A percentile compares a stretch with the other conserved stretches of the same genome.
These are phyloP conservation scores for Excoecaria agallocha DNA, from an alignment of 345 rosid species.

Conservation along the genomic window DNA sequence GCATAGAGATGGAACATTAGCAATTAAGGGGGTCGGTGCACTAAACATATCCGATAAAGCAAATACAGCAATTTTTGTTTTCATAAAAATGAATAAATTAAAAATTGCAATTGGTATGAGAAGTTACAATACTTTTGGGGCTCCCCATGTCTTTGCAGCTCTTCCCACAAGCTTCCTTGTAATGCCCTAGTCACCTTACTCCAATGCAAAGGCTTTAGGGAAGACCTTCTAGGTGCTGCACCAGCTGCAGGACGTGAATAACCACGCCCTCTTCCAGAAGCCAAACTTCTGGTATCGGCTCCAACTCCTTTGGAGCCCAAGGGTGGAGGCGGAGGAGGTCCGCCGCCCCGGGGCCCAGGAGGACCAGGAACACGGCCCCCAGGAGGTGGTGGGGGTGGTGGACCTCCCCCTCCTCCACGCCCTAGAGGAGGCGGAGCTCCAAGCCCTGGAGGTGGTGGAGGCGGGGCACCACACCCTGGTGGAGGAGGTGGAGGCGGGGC, in stretches of 20 bases:
- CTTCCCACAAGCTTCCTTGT: conserved; percentile 99
- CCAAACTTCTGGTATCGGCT: conserved; percentile 34
- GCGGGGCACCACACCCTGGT: not conserved
- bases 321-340: conserved; percentile 57
- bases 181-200: conserved; percentile 94
- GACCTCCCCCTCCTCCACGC: conserved; percentile 17
- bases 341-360: conserved; percentile 17
- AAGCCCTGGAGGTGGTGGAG: too few species aligned
- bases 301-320: conserved; percentile 52
- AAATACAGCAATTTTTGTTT: not conserved
- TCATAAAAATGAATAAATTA: conserved; percentile 15
- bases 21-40: conserved; percentile 10
- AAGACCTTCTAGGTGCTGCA: conserved; percentile 64
- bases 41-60: conserved; percentile 3
- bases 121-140: conserved; percentile 60
- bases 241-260: conserved; percentile 42
- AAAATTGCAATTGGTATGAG: conserved; percentile 19
- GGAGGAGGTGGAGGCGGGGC: conserved; percentile 32
- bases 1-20: conserved; percentile 23
- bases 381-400: conserved; percentile 32
- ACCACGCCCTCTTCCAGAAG: conserved; percentile 64
- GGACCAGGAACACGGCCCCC: conserved; percentile 30
- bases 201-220: conserved; percentile 96
- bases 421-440: conserved; percentile 33
- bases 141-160: conserved; percentile 87